phyloP scores from a whole-genome alignment of 345 rosid genomes.

The Cardamine chenopodiifolia region DNA sequence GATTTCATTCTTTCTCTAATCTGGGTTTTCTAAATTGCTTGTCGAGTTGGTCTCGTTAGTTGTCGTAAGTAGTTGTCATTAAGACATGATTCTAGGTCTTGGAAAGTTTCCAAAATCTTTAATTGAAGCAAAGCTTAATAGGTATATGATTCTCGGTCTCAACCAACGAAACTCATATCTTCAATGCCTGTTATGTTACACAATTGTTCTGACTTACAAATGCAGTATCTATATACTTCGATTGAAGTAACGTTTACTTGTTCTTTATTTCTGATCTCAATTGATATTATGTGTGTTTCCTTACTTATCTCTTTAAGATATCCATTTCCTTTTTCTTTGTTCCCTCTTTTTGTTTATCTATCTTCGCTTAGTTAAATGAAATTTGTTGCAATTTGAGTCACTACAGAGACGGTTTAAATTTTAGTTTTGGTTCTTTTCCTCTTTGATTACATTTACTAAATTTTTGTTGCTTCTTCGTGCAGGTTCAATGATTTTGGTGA shows the following conservation, averaged over 20 bases:
- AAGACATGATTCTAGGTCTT: neutral
- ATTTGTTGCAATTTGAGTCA: neutral
- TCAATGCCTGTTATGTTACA: neutral
- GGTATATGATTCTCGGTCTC: neutral
- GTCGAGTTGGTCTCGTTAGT: neutral
- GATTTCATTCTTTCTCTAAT: neutral
- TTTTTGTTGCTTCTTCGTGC: constrained; percentile 3
- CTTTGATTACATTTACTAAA: too few species aligned
- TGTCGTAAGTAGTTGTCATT: neutral
- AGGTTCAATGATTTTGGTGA: constrained; percentile 70
- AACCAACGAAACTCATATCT: neutral
- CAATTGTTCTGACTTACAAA: neutral
- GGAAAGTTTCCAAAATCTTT: neutral
- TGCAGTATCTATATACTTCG: neutral
- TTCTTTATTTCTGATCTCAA: neutral
- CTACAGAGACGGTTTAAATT: neutral
- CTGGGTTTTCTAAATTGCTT: neutral
- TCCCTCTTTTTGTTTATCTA: neutral
- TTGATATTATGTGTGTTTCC: neutral
- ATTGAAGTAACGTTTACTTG: neutral
- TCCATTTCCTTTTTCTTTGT: neutral
- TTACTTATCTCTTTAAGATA: too few species aligned
- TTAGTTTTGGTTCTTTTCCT: neutral
- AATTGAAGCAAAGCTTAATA: neutral
- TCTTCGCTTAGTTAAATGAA: neutral